Percentiles rank a stretch among this genome's conserved stretches.
These are phyloP conservation scores for Colletotrichum sp. DNA, from an alignment of 2,329 filamentous ascomycete species.

Conservation along the genomic window DNA sequence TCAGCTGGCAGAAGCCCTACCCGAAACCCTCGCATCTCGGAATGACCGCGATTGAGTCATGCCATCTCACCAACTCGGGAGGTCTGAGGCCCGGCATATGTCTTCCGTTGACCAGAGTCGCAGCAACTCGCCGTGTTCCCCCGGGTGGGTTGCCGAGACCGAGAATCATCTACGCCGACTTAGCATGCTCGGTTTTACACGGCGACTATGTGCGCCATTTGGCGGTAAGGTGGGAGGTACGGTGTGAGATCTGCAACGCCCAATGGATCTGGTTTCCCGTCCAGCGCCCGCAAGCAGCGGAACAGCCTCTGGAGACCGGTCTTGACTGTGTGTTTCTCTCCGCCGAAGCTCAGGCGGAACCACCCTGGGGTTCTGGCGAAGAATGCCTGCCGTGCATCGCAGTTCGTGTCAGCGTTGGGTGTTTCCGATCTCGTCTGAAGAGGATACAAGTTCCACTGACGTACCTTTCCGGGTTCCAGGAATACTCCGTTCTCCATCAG, in stretches of 20 bases:
- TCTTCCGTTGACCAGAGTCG: background rate
- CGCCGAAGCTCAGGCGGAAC: constrained; percentile 7
- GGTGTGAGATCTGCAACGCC: background rate
- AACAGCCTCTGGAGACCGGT: background rate
- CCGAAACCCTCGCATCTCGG: background rate
- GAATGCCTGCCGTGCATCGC: background rate
- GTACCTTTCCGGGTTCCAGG: constrained; percentile 1
- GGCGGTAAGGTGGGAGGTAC: background rate
- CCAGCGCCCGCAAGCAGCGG: background rate
- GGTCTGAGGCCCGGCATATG: background rate
- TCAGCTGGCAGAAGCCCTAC: background rate
- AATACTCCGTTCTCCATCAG: constrained; percentile 2
- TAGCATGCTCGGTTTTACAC: background rate
- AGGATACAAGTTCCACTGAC: background rate
- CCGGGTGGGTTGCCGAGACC: background rate
- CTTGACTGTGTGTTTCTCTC: constrained; percentile 1
- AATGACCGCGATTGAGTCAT: background rate
- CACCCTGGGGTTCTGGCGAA: background rate
- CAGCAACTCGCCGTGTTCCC: background rate
- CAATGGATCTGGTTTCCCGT: background rate
- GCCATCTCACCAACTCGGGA: background rate
- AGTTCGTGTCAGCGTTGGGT: background rate
- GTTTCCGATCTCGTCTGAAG: background rate
- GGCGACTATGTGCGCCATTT: background rate
- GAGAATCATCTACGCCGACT: background rate